A percentile compares a stretch with the other conserved stretches of the same genome.
Evolutionary conservation across 2,329 filamentous ascomycete species (phyloP).

Genomic region (Aspergillus unguis): DNA sequence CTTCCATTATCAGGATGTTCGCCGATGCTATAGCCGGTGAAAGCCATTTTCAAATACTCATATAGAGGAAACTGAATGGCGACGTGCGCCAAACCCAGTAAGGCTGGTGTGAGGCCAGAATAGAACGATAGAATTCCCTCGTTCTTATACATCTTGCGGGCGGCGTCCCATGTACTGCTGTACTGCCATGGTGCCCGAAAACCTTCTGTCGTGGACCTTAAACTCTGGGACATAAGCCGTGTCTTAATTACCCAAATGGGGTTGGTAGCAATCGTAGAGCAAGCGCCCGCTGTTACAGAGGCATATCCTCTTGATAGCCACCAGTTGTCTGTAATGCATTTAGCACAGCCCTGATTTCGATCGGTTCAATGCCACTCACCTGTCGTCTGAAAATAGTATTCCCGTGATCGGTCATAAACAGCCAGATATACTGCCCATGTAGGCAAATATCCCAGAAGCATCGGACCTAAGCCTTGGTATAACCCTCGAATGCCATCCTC

Average conservation of each 20-base stretch:
- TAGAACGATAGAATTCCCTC: slow-evolving; percentile 92
- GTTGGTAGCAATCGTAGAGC: slow-evolving; percentile 91
- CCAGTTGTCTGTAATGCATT: slow-evolving; percentile 59
- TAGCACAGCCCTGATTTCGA: background rate
- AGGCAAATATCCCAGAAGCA: slow-evolving; percentile 90
- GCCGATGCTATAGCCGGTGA: slow-evolving; percentile 88
- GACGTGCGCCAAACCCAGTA: slow-evolving; percentile 89
- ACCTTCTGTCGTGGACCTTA: slow-evolving; percentile 51
- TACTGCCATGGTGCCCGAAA: slow-evolving; percentile 73
- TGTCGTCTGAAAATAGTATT: slow-evolving; percentile 64
- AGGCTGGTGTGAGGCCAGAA: slow-evolving; percentile 85
- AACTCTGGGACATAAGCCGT: slow-evolving; percentile 87
- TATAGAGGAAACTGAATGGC: slow-evolving; percentile 97
- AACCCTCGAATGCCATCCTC: slow-evolving; percentile 87
- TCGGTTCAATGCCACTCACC: slow-evolving; percentile 46
- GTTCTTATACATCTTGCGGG: slow-evolving; percentile 88
- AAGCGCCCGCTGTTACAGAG: slow-evolving; percentile 84
- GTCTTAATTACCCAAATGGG: slow-evolving; percentile 99
- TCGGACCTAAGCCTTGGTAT: slow-evolving; percentile 90
- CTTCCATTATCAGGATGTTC: slow-evolving; percentile 59
- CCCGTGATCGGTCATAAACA: slow-evolving; percentile 87
- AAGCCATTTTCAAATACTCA: slow-evolving; percentile 84
- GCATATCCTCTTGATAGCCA: slow-evolving; percentile 82
- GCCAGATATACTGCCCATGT: slow-evolving; percentile 99
- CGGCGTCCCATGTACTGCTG: slow-evolving; percentile 81